Base-by-base conservation (phyloP, 306 rosid species). In the Gleditsia sinensis region DNA sequence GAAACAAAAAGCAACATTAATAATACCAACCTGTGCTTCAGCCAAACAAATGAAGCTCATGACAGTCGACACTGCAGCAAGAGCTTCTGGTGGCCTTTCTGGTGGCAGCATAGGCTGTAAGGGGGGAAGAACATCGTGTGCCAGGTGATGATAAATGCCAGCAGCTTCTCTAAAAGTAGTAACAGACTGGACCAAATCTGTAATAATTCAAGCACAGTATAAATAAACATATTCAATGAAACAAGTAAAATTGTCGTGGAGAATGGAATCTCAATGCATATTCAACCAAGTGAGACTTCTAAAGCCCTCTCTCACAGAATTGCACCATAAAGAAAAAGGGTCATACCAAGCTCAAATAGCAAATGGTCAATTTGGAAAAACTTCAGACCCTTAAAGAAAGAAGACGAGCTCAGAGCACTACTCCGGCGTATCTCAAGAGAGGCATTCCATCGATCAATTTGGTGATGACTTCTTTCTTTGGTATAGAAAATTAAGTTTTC, bases 11-110 rank as follows among this genome's bases (percentile, higher is more conserved):
- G 33, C 9, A 62, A 69, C 33, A 56, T 25, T 20, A 57, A 24
- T 19, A 53, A 67, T 21, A 75, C 86, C 67, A 64, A 92, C 97
- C 96, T 92, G 97, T 23, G 96, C 90, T 64, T 89, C 97, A 37
- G 96, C 95, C 82, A 92, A 81, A 71, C 93, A 89, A 62, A 92
- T 62, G 25, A 89, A 86, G 79, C 84, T 87, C 96, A 92, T 83
- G 64, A 72, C 86, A 55, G 85, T 73, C 21, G 93, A 84, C 70
- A 86, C 82, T 34, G 82, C 77, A 54, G 88, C 9, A 46, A 83
- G 68, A 59, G 80, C 76, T 88, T 92, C 97, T 0, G 88, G 91
- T 71, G 97, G 90, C 76, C 64, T 81, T 70, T 86, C 93, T 34
- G 67, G 74, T 72, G 87, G 74, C 78, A 82, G 45, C 43, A 56